Evolutionary conservation across 352 stramenopile species (phyloP).

Genomic region (Elongisporangium undulatum): DNA sequence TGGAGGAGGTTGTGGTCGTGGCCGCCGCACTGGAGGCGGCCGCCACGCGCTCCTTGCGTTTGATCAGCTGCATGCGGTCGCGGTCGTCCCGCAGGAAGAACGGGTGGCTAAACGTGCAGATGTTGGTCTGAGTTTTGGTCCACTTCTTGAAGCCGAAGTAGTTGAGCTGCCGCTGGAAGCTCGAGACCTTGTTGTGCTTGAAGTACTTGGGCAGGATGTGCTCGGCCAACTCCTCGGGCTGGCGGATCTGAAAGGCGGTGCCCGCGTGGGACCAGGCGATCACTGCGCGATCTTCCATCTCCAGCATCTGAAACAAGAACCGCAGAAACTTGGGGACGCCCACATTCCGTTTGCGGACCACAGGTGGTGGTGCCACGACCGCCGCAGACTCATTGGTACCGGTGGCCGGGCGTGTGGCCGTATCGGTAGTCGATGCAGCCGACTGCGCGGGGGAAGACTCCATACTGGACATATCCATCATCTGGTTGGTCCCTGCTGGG

Average conservation of each 20-base stretch:
- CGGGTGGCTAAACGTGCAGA: constrained; percentile 72
- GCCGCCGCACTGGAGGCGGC: neutral
- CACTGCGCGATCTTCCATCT: constrained; percentile 45
- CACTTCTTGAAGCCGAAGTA: constrained; percentile 85
- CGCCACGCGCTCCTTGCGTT: constrained; percentile 48
- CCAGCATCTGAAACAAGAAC: constrained; percentile 70
- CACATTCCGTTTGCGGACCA: constrained; percentile 54
- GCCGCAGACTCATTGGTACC: neutral
- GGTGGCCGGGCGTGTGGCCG: neutral
- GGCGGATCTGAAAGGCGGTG: constrained; percentile 70
- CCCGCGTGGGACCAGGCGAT: constrained; percentile 65
- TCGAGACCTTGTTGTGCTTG: constrained; percentile 80
- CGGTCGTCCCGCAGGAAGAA: constrained; percentile 58
- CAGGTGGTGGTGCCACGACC: neutral
- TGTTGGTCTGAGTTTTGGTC: constrained; percentile 75
- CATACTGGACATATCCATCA: neutral
- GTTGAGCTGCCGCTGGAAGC: constrained; percentile 74
- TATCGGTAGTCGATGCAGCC: neutral
- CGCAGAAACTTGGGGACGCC: constrained; percentile 66
- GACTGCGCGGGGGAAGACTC: neutral
- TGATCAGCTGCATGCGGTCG: constrained; percentile 71
- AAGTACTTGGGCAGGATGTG: constrained; percentile 69
- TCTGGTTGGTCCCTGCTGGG: neutral
- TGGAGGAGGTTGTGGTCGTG: neutral
- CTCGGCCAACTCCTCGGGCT: constrained; percentile 47